Conservation (phyloP, 371 early-diverging fungal species). For the Rhizomucor pusillus region DNA sequence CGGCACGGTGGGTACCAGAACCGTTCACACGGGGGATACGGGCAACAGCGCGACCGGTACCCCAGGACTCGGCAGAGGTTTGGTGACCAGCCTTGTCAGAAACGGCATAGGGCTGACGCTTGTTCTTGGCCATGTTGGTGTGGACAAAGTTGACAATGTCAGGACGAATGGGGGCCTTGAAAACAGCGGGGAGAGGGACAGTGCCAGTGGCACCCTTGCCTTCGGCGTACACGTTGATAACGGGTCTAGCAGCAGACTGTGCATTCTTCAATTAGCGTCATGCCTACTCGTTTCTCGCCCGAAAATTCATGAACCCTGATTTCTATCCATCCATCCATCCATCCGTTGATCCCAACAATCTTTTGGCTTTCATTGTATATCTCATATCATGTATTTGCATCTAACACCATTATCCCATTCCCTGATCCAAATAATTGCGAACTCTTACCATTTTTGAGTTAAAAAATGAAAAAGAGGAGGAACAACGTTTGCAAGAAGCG, state of each 20-base stretch:
- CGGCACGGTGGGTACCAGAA: slow-evolving; percentile 99
- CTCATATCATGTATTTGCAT: too few relatives aligned
- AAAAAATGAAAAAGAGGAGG: too few relatives aligned
- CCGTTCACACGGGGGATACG: slow-evolving; percentile 99
- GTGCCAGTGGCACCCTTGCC: slow-evolving; percentile 75
- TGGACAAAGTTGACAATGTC: slow-evolving; percentile 97
- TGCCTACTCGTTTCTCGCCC: too few relatives aligned
- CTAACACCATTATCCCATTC: too few relatives aligned
- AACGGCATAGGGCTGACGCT: slow-evolving; percentile 99
- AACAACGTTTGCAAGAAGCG: too few relatives aligned
- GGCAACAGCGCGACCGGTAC: slow-evolving; percentile 99
- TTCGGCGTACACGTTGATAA: slow-evolving; percentile 88
- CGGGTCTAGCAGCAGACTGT: slow-evolving; percentile 75
- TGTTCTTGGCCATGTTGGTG: slow-evolving; percentile 98
- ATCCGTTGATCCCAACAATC: too few relatives aligned
- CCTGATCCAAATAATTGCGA: too few relatives aligned
- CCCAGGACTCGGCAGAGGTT: slow-evolving; percentile 99
- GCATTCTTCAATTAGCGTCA: too few relatives aligned
- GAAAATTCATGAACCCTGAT: too few relatives aligned
- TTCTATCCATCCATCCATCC: too few relatives aligned
- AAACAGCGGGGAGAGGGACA: slow-evolving; percentile 94
- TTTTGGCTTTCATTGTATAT: too few relatives aligned
- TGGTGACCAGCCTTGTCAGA: slow-evolving; percentile 99
- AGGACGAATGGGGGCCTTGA: slow-evolving; percentile 97
- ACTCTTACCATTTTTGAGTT: too few relatives aligned